Evolutionary conservation across 805 yeast genomes (phyloP).

Genomic region (Kuraishia cidri): DNA sequence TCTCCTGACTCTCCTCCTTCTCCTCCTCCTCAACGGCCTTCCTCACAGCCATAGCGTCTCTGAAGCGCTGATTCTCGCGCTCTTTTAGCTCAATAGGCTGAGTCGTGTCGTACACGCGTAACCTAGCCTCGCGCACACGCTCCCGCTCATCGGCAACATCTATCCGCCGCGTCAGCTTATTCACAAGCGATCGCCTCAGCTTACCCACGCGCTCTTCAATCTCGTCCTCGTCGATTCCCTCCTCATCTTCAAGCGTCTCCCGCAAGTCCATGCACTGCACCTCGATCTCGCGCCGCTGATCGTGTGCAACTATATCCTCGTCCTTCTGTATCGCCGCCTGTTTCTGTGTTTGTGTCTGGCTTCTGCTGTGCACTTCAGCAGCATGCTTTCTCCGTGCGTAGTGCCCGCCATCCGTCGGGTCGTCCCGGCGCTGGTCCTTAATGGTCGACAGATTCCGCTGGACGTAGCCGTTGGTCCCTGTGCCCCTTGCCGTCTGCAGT

Average conservation of each 20-base stretch:
- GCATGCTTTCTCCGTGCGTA: slow-evolving; percentile 24
- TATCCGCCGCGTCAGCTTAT: not conserved
- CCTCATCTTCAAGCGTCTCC: slow-evolving; percentile 41
- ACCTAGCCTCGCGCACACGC: not conserved
- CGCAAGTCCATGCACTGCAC: slow-evolving; percentile 39
- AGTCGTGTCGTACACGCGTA: slow-evolving; percentile 2
- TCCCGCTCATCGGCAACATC: not conserved
- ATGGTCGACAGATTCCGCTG: slow-evolving; percentile 31
- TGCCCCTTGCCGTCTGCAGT: slow-evolving; percentile 45
- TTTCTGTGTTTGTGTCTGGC: slow-evolving; percentile 10
- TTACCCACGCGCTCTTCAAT: slow-evolving; percentile 21
- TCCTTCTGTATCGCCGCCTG: slow-evolving; percentile 8
- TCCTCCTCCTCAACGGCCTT: not conserved
- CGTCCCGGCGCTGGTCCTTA: slow-evolving; percentile 11
- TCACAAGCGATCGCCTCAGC: slow-evolving; percentile 13
- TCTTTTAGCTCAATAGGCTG: not conserved
- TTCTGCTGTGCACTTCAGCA: slow-evolving; percentile 8
- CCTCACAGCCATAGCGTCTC: not conserved
- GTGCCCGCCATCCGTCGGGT: slow-evolving; percentile 22
- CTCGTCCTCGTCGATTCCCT: slow-evolving; percentile 23
- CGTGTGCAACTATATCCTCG: slow-evolving; percentile 23
- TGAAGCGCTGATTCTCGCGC: not conserved
- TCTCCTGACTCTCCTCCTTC: not conserved
- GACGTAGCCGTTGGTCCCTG: slow-evolving; percentile 56
- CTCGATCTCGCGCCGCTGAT: slow-evolving; percentile 27